A percentile compares a stretch with the other conserved stretches of the same genome.
Evolutionary conservation across 2,329 filamentous ascomycete genomes (phyloP).

Genomic region (Stagonosporopsis tanaceti): DNA sequence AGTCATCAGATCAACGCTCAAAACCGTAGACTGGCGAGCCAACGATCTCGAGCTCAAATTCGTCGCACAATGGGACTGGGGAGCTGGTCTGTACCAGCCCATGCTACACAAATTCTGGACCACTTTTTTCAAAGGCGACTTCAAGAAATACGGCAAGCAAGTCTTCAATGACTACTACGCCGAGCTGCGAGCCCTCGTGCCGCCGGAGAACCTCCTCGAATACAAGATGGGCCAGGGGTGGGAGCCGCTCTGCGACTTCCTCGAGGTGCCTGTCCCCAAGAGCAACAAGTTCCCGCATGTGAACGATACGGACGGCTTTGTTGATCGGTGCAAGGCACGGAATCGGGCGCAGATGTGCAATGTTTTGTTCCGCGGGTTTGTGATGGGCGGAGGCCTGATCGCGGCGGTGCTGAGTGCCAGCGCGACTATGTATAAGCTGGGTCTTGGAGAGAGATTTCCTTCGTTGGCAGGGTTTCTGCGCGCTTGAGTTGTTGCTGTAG

Average conservation of each 20-base stretch:
- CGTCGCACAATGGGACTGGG: slow-evolving; percentile 68
- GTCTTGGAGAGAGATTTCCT: slow-evolving; percentile 10
- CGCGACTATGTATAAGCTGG: slow-evolving; percentile 9
- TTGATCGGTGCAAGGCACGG: slow-evolving; percentile 61
- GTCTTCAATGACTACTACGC: slow-evolving; percentile 66
- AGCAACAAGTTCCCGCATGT: slow-evolving; percentile 31
- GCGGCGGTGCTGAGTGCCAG: slow-evolving; percentile 12
- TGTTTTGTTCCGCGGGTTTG: slow-evolving; percentile 41
- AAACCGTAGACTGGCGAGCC: slow-evolving; percentile 72
- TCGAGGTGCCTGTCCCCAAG: slow-evolving; percentile 38
- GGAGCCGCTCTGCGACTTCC: slow-evolving; percentile 40
- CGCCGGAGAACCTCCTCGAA: slow-evolving; percentile 59
- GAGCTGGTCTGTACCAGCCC: slow-evolving; percentile 71
- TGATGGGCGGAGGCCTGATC: slow-evolving; percentile 13
- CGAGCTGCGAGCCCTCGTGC: slow-evolving; percentile 57
- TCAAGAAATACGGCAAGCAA: slow-evolving; percentile 70
- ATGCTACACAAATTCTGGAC: slow-evolving; percentile 76
- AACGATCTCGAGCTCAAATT: slow-evolving; percentile 68
- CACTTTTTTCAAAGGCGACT: slow-evolving; percentile 73
- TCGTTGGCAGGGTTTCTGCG: slow-evolving; percentile 8
- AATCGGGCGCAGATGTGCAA: slow-evolving; percentile 66
- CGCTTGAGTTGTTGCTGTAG: not conserved
- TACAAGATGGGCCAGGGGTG: slow-evolving; percentile 26
- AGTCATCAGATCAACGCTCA: slow-evolving; percentile 62
- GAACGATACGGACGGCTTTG: slow-evolving; percentile 53